Conservation (phyloP, 2,329 filamentous ascomycete genomes). For the Aureobasidium namibiae region DNA sequence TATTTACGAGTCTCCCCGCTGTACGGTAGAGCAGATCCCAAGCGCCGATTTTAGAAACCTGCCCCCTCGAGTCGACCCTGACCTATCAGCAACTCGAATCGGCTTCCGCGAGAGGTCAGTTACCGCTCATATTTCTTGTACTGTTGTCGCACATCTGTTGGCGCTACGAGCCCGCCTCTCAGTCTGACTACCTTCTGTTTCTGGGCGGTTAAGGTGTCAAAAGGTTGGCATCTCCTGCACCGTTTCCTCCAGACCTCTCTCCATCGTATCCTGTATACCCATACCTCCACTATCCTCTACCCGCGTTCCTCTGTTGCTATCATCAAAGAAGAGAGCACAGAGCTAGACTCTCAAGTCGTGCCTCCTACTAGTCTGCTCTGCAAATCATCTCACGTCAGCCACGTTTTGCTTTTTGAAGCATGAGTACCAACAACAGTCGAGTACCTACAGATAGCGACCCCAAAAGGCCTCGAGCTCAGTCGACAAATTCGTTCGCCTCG, state of each 20-base stretch:
- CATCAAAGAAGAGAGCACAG: background rate
- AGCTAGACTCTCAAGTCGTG: conserved; percentile 1
- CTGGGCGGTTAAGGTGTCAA: conserved; percentile 6
- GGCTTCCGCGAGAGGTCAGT: background rate
- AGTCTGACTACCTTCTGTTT: background rate
- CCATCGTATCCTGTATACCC: background rate
- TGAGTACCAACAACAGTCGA: conserved; percentile 12
- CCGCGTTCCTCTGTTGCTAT: background rate
- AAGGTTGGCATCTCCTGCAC: conserved; percentile 8
- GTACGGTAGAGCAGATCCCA: background rate
- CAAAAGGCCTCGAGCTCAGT: conserved; percentile 21
- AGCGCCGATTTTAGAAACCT: conserved; percentile 6
- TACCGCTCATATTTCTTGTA: conserved; percentile 5
- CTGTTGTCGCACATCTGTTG: background rate
- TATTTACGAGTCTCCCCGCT: background rate
- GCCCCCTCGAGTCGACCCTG: background rate
- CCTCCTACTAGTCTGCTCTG: background rate
- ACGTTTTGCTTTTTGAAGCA: conserved; percentile 5
- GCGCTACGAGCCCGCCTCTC: conserved; percentile 6
- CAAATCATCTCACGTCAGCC: conserved; percentile 16
- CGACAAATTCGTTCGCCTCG: conserved; percentile 28
- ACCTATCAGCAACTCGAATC: background rate
- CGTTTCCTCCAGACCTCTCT: background rate
- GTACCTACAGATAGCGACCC: conserved; percentile 12
- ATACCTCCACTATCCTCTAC: background rate